These are phyloP conservation scores for Didymella exigua DNA, from an alignment of 2,329 filamentous ascomycete species.

Conservation along the genomic window DNA sequence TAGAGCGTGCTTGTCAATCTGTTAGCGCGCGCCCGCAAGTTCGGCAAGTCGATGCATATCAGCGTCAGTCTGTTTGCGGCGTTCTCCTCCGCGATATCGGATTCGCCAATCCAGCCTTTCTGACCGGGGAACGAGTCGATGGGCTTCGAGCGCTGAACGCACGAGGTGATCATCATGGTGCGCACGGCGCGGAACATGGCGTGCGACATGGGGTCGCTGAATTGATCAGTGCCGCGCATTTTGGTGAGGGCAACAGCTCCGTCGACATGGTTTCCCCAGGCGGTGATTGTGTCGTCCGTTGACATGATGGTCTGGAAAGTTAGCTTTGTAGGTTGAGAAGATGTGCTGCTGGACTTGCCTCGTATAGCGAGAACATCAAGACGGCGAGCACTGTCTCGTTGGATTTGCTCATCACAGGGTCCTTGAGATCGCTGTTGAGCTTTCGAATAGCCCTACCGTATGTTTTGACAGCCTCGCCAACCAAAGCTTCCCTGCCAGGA, in stretches of 20 bases:
- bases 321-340: not conserved
- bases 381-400: slow-evolving; percentile 49
- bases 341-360: slow-evolving; percentile 38
- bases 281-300: slow-evolving; percentile 44
- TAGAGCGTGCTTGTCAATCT: slow-evolving; percentile 35
- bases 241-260: slow-evolving; percentile 50
- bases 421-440: slow-evolving; percentile 45
- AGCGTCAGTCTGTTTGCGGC: slow-evolving; percentile 49
- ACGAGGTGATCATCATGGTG: slow-evolving; percentile 51
- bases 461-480: slow-evolving; percentile 40
- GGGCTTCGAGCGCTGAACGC: slow-evolving; percentile 48
- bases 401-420: slow-evolving; percentile 43
- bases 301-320: slow-evolving; percentile 44
- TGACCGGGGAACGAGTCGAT: slow-evolving; percentile 47
- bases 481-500: slow-evolving; percentile 42
- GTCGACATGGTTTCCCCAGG: slow-evolving; percentile 50
- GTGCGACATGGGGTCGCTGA: slow-evolving; percentile 46
- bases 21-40: slow-evolving; percentile 44
- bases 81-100: slow-evolving; percentile 43
- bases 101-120: slow-evolving; percentile 43
- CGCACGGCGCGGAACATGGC: slow-evolving; percentile 50
- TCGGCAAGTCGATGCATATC: slow-evolving; percentile 48
- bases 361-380: slow-evolving; percentile 50
- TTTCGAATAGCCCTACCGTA: slow-evolving; percentile 49
- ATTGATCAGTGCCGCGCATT: slow-evolving; percentile 47